phyloP scores from a whole-genome alignment of 257 asterid genomes.

The Anisodus acutangulus region DNA sequence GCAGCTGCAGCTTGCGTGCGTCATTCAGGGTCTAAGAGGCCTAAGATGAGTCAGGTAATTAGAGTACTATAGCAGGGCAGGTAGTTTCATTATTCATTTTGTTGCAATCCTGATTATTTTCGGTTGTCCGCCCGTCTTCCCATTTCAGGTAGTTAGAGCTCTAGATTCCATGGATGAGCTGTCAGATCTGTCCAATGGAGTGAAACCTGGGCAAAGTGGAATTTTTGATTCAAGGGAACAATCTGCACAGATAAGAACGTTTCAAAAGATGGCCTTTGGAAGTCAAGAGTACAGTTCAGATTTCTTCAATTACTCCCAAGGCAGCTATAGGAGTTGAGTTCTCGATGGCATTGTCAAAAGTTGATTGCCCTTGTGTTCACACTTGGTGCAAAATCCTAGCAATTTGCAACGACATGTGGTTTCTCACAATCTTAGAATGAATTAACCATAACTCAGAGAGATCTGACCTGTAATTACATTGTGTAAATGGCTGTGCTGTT shows the following conservation, averaged over 20 bases:
- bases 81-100: background rate
- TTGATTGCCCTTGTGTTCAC: background rate
- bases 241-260: constrained; percentile 86
- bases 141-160: constrained; percentile 74
- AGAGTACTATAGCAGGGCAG: background rate
- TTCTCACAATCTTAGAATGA: constrained; percentile 12
- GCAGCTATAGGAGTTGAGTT: constrained; percentile 52
- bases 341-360: background rate
- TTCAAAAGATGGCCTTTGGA: constrained; percentile 89
- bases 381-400: background rate
- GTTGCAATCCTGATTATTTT: background rate
- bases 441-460: background rate
- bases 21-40: constrained; percentile 78
- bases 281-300: constrained; percentile 78
- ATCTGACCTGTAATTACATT: background rate
- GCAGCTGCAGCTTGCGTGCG: constrained; percentile 94
- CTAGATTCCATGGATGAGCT: constrained; percentile 72
- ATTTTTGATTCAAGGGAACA: constrained; percentile 76
- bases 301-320: constrained; percentile 51
- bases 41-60: constrained; percentile 76
- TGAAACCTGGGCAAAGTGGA: constrained; percentile 88
- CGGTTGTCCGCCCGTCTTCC: background rate
- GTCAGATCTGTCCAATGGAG: constrained; percentile 76
- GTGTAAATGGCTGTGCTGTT: constrained; percentile 13
- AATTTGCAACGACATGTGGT: background rate